Evolutionary conservation across 2,329 filamentous ascomycete genomes (phyloP).

Genomic region (Sporothrix variecibatus): DNA sequence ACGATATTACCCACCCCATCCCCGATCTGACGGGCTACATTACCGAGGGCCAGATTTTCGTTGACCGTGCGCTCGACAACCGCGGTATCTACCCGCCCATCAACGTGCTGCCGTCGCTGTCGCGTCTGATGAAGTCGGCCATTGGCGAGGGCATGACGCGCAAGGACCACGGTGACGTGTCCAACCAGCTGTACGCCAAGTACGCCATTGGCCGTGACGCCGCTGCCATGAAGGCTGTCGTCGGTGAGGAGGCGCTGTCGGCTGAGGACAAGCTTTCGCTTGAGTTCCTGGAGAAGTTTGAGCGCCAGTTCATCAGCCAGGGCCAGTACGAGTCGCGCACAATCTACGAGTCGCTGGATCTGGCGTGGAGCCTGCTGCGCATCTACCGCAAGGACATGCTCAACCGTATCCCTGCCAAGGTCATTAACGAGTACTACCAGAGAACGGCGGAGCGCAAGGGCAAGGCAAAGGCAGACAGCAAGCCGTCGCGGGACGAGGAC

Average conservation of each 20-base stretch:
- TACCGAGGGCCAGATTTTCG: slow-evolving; percentile 97
- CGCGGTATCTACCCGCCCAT: slow-evolving; percentile 98
- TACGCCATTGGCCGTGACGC: slow-evolving; percentile 99
- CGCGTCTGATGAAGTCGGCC: slow-evolving; percentile 99
- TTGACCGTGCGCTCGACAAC: slow-evolving; percentile 92
- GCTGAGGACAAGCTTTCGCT: slow-evolving; percentile 97
- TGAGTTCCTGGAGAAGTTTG: slow-evolving; percentile 98
- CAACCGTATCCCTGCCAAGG: slow-evolving; percentile 86
- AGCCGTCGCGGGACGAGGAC: slow-evolving; percentile 39
- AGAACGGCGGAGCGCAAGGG: slow-evolving; percentile 64
- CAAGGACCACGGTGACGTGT: slow-evolving; percentile 96
- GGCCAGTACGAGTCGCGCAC: slow-evolving; percentile 87
- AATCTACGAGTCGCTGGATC: slow-evolving; percentile 91
- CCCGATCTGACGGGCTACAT: slow-evolving; percentile 99
- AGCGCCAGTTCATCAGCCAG: slow-evolving; percentile 91
- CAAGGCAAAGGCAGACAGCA: slow-evolving; percentile 57
- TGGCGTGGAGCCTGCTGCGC: slow-evolving; percentile 92
- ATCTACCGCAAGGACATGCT: slow-evolving; percentile 98
- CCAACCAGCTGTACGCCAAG: slow-evolving; percentile 99
- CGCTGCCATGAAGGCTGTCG: slow-evolving; percentile 98
- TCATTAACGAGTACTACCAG: slow-evolving; percentile 81
- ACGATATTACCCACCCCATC: slow-evolving; percentile 98
- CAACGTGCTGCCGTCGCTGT: slow-evolving; percentile 96
- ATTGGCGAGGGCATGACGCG: slow-evolving; percentile 97
- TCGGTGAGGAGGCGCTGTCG: slow-evolving; percentile 94